phyloP scores from a whole-genome alignment of 345 rosid species.

The Noccaea caerulescens region DNA sequence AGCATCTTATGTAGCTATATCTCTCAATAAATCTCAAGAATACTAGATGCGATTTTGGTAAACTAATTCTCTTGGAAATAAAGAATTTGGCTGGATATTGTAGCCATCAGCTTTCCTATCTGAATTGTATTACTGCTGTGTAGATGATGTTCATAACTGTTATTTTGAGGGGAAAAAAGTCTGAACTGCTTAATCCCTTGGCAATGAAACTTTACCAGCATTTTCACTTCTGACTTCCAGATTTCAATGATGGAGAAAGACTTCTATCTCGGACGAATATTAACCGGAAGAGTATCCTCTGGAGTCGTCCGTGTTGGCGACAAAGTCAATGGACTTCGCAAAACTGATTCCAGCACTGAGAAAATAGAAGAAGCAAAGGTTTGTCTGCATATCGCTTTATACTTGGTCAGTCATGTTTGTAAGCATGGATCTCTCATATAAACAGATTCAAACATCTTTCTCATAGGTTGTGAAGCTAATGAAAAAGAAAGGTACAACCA shows the following conservation, averaged over 20 bases:
- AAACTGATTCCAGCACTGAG: slow-evolving; percentile 62
- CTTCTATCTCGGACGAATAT: slow-evolving; percentile 87
- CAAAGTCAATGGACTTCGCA: slow-evolving; percentile 76
- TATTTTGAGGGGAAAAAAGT: slow-evolving; percentile 2
- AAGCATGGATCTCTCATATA: slow-evolving; percentile 23
- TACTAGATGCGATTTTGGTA: not conserved
- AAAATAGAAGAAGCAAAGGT: slow-evolving; percentile 99
- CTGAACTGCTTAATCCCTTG: slow-evolving; percentile 14
- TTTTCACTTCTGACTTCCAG: slow-evolving; percentile 51
- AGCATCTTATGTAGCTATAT: not conserved
- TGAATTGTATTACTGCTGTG: not conserved
- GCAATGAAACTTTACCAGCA: slow-evolving; percentile 10
- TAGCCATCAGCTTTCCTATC: slow-evolving; percentile 9
- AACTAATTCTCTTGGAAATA: slow-evolving; percentile 8
- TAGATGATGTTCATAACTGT: slow-evolving; percentile 16
- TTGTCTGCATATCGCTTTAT: slow-evolving; percentile 33
- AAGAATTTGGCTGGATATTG: slow-evolving; percentile 1
- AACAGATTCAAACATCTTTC: slow-evolving; percentile 35
- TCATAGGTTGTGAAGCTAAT: slow-evolving; percentile 85
- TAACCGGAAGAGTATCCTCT: slow-evolving; percentile 84
- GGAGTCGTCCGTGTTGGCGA: slow-evolving; percentile 85
- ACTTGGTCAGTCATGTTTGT: slow-evolving; percentile 21
- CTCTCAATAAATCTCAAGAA: slow-evolving; percentile 8
- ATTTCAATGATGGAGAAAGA: slow-evolving; percentile 99
- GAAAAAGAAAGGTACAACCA: slow-evolving; percentile 96